A percentile compares a stretch with the other conserved stretches of the same genome.
These are phyloP conservation scores for Pichia sp. DNA, from an alignment of 1,139 yeast genomes.

Conservation along the genomic window DNA sequence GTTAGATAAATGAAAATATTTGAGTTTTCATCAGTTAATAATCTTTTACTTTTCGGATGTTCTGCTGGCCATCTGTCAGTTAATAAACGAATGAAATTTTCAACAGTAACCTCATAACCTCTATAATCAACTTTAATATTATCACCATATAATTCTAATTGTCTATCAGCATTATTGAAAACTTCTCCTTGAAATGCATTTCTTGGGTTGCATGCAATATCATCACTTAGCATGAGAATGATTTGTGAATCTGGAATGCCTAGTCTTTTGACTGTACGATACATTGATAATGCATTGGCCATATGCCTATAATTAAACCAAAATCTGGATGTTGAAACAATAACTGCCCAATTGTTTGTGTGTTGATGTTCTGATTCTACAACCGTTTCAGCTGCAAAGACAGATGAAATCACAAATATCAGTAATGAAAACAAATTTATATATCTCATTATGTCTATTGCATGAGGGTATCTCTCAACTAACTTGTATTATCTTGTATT, in stretches of 20 bases:
- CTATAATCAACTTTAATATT: conserved; percentile 93
- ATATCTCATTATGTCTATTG: neutral
- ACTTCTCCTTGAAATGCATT: conserved; percentile 96
- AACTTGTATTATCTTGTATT: neutral
- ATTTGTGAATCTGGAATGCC: conserved; percentile 98
- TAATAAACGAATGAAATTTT: conserved; percentile 78
- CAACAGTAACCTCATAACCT: conserved; percentile 97
- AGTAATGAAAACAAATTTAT: neutral
- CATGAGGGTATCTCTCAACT: neutral
- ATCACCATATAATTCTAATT: conserved; percentile 90
- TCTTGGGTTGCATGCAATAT: conserved; percentile 93
- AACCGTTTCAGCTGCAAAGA: neutral
- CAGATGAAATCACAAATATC: neutral
- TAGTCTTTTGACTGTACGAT: conserved; percentile 87
- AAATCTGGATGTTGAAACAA: conserved; percentile 91
- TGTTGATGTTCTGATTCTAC: conserved; percentile 34
- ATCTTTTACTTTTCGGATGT: conserved; percentile 86
- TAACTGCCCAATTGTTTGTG: conserved; percentile 90
- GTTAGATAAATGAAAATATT: conserved; percentile 92
- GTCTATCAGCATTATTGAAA: conserved; percentile 89
- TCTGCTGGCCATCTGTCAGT: conserved; percentile 95
- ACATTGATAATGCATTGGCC: conserved; percentile 93
- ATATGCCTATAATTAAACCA: conserved; percentile 98
- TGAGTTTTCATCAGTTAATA: conserved; percentile 87
- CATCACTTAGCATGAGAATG: conserved; percentile 92